Evolutionary conservation across 2,329 filamentous ascomycete genomes (phyloP), one percentile per base, ranked within the genome.

Genomic region (Talaromyces sp.): DNA sequence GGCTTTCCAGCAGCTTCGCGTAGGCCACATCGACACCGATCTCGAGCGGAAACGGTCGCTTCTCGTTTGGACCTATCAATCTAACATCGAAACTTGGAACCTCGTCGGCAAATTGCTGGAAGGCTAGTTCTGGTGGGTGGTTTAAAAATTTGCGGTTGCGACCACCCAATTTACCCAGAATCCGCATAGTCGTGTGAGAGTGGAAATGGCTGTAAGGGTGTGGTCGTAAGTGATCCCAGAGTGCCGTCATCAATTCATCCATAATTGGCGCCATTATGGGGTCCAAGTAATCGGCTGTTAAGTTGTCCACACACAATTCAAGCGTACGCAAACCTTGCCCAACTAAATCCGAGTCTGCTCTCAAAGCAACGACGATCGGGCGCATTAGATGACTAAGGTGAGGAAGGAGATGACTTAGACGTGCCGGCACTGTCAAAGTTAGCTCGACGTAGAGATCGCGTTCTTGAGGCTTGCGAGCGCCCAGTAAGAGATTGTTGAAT

Each of bases 211-310:
- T 96, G 75, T 99, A 96, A 0, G 95, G 95, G 66, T 93, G 89
- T 7, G 95, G 96, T 69, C 90, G 90, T 46, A 99, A 83, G 74
- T 99, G 96, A 66, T 97, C 93, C 83, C 96, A 99, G 1, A 99
- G 82, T 1, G 93, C 93, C 54, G 92, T 95, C 95, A 99, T 99
- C 50, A 99, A 82, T 72, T 99, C 95, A 70, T 99, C 93, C 75
- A 99, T 98, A 28, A 98, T 96, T 0, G 95, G 96, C 1, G 93
- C 92, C 93, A 99, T 99, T 70, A 99, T 98, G 0, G 95, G 96
- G 69, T 99, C 95, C 14, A 99, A 81, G 72, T 99, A 99, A 71
- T 99, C 95, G 0, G 95, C 93, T 0, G 96, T 99, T 0, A 99
- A 83, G 69, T 99, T 99, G 67, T 99, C 95, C 18, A 99, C 95